Evolutionary conservation across 129 eudicot species (phyloP), one percentile per base, ranked within the genome.

Genomic region (Centella asiatica): DNA sequence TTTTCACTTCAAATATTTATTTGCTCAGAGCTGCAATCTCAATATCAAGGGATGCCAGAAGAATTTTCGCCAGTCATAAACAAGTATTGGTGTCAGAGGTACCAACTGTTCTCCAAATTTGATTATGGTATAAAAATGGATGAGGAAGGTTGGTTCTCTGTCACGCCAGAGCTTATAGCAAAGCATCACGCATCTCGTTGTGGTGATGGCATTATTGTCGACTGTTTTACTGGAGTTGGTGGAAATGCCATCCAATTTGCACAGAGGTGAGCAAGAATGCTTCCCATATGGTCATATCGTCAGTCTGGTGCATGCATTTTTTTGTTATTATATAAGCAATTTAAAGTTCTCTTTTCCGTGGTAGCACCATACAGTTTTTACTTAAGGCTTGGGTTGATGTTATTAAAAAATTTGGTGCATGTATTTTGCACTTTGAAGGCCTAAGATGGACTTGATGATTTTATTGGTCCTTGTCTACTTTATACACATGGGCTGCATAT

Each of bases 91-190:
- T 64, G 80, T 67, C 98, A 92, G 67, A 81, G 96, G 68, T 84
- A 87, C 67, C 22, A 66, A 19, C 69, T 92, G 53, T 92, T 92
- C 74, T 84, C 95, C 15, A 80, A 81, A 72, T 92, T 79, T 48
- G 88, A 92, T 17, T 65, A 78, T 20, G 96, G 98, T 33, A 82
- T 92, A 62, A 62, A 68, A 74, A 92, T 92, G 98, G 98, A 92
- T 29, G 83, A 80, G 71, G 98, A 92, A 78, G 98, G 98, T 33
- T 92, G 98, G 96, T 92, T 87, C 70, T 92, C 98, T 53, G 98
- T 83, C 19, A 92, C 98, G 13, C 96, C 98, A 0, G 98, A 84
- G 69, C 71, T 75, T 67, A 73, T 92, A 69, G 90, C 95, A 71
- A 80, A 77, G 44, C 96, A 92, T 78, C 98, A 92, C 8, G 98